Evolutionary conservation across 108 stramenopile species (phyloP).

Genomic region (Chaetoceros muelleri): DNA sequence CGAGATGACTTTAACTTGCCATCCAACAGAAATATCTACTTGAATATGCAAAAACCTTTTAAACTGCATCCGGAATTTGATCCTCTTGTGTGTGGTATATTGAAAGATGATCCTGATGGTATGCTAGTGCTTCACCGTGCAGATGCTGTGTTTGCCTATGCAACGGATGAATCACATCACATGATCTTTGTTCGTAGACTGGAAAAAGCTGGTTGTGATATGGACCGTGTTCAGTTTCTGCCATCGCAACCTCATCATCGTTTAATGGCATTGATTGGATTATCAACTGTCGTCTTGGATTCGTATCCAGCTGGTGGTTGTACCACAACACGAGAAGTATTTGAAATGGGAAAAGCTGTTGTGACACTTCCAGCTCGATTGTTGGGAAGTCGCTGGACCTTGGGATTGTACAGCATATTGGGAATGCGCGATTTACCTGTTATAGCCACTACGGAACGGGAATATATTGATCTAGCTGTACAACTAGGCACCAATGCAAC

Average conservation of each 20-base stretch:
- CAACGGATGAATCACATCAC: slow-evolving; percentile 1
- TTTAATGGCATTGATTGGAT: slow-evolving; percentile 14
- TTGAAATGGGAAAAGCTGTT: slow-evolving; percentile 24
- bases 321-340: slow-evolving; percentile 27
- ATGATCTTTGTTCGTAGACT: slow-evolving; percentile 4
- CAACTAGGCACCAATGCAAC: slow-evolving; percentile 11
- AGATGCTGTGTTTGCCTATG: no score
- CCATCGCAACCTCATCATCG: slow-evolving; percentile 15
- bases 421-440: slow-evolving; percentile 1
- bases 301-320: slow-evolving; percentile 31
- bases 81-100: slow-evolving; percentile 18
- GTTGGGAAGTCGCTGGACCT: slow-evolving; percentile 26
- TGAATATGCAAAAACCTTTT: slow-evolving; percentile 30
- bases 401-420: slow-evolving; percentile 11
- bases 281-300: slow-evolving; percentile 19
- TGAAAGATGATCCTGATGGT: slow-evolving; percentile 11
- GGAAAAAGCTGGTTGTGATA: slow-evolving; percentile 16
- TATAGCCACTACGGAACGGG: slow-evolving; percentile 11
- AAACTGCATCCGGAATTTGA: slow-evolving; percentile 26
- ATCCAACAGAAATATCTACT: slow-evolving; percentile 11
- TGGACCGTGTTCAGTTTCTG: slow-evolving; percentile 17
- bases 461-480: slow-evolving; percentile 16
- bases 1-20: slow-evolving; percentile 4
- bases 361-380: slow-evolving; percentile 28
- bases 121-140: slow-evolving; percentile 5